phyloP scores from a whole-genome alignment of 1,284 basidiomycete species.

The Volvariella surrecta region DNA sequence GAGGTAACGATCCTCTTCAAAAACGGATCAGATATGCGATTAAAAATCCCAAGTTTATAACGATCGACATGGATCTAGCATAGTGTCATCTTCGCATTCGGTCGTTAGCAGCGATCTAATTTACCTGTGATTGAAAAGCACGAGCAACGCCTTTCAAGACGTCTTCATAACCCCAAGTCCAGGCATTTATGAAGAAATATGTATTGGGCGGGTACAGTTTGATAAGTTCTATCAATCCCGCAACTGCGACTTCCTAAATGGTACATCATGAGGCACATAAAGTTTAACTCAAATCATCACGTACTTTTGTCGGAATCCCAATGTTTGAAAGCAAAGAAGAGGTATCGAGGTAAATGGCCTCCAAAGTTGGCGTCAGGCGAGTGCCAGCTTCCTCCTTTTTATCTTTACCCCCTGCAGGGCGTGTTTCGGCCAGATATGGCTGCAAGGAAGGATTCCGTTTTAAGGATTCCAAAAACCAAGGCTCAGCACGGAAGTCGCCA shows the following conservation, averaged over 20 bases:
- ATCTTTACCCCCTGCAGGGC: neutral
- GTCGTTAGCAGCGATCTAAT: constrained; percentile 2
- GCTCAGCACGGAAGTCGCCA: constrained; percentile 86
- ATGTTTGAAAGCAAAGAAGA: constrained; percentile 53
- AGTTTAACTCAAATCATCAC: constrained; percentile 5
- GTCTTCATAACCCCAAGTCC: constrained; percentile 94
- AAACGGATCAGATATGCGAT: constrained; percentile 52
- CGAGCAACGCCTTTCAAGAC: constrained; percentile 67
- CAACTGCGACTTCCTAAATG: constrained; percentile 53
- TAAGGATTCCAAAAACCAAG: constrained; percentile 65
- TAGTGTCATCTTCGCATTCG: neutral
- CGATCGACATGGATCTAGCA: constrained; percentile 82
- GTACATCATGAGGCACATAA: neutral
- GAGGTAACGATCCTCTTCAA: constrained; percentile 57
- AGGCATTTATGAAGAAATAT: constrained; percentile 82
- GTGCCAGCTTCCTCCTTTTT: constrained; percentile 2
- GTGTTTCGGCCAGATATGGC: constrained; percentile 45
- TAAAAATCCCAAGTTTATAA: constrained; percentile 73
- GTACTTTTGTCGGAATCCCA: constrained; percentile 69
- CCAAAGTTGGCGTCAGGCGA: constrained; percentile 37
- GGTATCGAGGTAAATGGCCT: constrained; percentile 86
- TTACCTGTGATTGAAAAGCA: constrained; percentile 55
- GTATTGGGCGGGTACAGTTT: constrained; percentile 55
- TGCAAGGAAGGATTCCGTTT: constrained; percentile 61
- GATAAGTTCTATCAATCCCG: constrained; percentile 64